Percentiles rank a stretch among this genome's conserved stretches.
These are phyloP conservation scores for Fusarium sp. DNA, from an alignment of 2,329 filamentous ascomycete species.

Conservation along the genomic window DNA sequence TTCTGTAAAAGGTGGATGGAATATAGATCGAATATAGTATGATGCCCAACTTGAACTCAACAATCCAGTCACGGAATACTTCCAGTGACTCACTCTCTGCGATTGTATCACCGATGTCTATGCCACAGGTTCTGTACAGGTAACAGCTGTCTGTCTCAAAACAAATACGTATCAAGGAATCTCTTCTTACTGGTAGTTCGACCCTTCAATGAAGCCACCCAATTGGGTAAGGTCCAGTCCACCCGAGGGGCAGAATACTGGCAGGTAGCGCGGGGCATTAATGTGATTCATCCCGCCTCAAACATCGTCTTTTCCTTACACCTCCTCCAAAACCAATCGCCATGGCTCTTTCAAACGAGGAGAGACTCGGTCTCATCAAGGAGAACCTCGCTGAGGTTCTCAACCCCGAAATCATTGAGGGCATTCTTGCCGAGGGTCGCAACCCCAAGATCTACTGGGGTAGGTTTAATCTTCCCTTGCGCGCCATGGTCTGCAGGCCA, in stretches of 20 bases:
- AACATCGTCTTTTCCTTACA: neutral
- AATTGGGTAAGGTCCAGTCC: slow-evolving; percentile 3
- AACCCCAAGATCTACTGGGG: slow-evolving; percentile 88
- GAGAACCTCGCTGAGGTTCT: slow-evolving; percentile 85
- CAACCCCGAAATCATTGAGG: slow-evolving; percentile 84
- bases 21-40: neutral
- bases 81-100: neutral
- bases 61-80: neutral
- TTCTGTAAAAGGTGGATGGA: neutral
- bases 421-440: slow-evolving; percentile 75
- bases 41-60: neutral
- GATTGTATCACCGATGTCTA: neutral
- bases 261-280: neutral
- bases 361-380: slow-evolving; percentile 80
- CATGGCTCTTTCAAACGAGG: slow-evolving; percentile 45
- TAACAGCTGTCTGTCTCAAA: neutral
- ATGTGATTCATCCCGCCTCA: slow-evolving; percentile 1
- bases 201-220: neutral
- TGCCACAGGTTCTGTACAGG: neutral
- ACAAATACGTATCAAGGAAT: neutral
- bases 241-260: slow-evolving; percentile 2
- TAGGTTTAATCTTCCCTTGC: slow-evolving; percentile 45
- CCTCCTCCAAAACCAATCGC: neutral
- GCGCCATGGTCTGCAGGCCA: neutral
- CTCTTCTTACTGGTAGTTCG: neutral